Evolutionary conservation across 1,284 basidiomycete species (phyloP).

Genomic region (Mycena sp.): DNA sequence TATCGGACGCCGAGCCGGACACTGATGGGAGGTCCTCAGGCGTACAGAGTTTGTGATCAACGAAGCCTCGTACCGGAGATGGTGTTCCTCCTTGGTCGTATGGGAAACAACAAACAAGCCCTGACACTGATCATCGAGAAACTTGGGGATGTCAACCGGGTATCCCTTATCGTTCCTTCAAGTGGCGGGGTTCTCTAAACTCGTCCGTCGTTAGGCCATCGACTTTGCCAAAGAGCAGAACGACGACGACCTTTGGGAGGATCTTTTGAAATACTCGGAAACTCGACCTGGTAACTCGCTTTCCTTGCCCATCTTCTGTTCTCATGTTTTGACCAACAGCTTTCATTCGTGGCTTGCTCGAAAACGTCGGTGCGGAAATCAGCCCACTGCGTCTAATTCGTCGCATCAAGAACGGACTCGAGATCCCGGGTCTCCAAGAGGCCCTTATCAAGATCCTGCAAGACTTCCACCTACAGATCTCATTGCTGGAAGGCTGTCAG

Average conservation of each 20-base stretch:
- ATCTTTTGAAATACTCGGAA: conserved; percentile 93
- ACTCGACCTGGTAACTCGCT: conserved; percentile 79
- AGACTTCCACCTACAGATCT: conserved; percentile 93
- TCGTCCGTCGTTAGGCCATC: conserved; percentile 76
- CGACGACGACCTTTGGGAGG: conserved; percentile 98
- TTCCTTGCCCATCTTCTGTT: not conserved
- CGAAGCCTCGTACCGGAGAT: conserved; percentile 94
- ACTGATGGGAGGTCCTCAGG: conserved; percentile 61
- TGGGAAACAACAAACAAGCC: conserved; percentile 97
- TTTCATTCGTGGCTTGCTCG: conserved; percentile 94
- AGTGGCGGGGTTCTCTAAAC: not conserved
- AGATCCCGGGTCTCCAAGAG: conserved; percentile 94
- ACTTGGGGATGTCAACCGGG: conserved; percentile 90
- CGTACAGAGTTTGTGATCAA: conserved; percentile 88
- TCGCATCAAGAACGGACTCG: conserved; percentile 94
- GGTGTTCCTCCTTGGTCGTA: conserved; percentile 96
- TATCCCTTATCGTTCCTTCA: conserved; percentile 37
- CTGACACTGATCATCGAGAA: conserved; percentile 96
- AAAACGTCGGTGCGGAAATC: conserved; percentile 97
- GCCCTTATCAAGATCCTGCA: conserved; percentile 97
- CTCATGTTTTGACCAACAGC: conserved; percentile 51
- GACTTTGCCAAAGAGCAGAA: conserved; percentile 98
- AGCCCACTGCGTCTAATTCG: conserved; percentile 95
- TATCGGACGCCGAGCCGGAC: not conserved
- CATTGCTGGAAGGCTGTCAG: conserved; percentile 90